Evolutionary conservation across 768 basidiomycete species (phyloP), one percentile per base, ranked within the genome.

Genomic region (Antrodiella citrinella): DNA sequence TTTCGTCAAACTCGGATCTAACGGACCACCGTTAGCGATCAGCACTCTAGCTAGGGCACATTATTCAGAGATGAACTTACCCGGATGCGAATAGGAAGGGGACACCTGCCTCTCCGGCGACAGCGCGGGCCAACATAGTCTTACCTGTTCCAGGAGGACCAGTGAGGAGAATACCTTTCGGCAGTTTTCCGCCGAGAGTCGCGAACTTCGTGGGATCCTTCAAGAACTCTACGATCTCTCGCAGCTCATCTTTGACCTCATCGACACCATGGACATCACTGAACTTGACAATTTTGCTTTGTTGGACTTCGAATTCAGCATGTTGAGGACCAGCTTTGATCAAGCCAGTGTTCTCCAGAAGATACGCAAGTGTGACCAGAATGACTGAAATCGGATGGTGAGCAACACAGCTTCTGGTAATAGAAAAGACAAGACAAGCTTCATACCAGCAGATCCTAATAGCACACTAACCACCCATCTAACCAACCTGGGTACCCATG

Each of bases 81-180:
- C 95, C 96, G 26, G 90, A 91, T 26, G 95, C 92, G 61, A 94
- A 96, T 66, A 97, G 84, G 74, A 99, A 99, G 0, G 93, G 92
- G 39, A 99, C 96, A 13, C 87, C 94, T 13, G 96, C 96, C 72
- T 99, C 96, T 44, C 96, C 96, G 2, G 96, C 96, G 4, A 97
- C 86, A 7, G 96, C 96, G 52, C 95, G 75, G 4, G 96, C 96
- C n/a, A 99, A 75, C 78, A 98, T 80, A 2, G 96, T 99, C 73
- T 99, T 99, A 63, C 96, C 96, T 13, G 96, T 98, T 55, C 95
- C 91, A 24, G 91, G 91, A 20, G 86, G 82, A 20, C 91, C 91
- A n/a, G 88, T 90, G 26, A 90, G 78, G 11, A 97, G 72, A 43
- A 98, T 82, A 55, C 96, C 96, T 65, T 96, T 95, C 0, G 94